phyloP scores from a whole-genome alignment of 176 grass and related monocot genomes.

The Zizania latifolia region DNA sequence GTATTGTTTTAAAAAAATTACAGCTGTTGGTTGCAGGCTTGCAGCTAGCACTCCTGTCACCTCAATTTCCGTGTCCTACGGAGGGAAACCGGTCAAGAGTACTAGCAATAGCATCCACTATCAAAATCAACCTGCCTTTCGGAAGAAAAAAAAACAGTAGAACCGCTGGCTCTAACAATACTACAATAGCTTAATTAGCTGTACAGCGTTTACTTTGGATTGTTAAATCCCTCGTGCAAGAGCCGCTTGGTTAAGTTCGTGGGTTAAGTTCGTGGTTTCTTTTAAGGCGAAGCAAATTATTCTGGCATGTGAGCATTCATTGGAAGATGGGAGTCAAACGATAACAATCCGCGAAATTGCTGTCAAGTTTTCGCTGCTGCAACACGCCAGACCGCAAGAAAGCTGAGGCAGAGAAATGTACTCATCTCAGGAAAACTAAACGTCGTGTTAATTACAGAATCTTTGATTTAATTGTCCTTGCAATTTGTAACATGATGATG shows the following conservation, averaged over 20 bases:
- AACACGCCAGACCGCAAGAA: constrained; percentile 9
- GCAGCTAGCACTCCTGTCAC: neutral
- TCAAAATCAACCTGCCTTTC: neutral
- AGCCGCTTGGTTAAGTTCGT: neutral
- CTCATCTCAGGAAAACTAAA: too few species aligned
- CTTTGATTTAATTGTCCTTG: neutral
- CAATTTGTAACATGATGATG: neutral
- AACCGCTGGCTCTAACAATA: neutral
- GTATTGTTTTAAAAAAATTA: too few species aligned
- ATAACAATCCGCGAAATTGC: neutral
- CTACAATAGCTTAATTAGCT: neutral
- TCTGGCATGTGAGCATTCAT: constrained; percentile 19
- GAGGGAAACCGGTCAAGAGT: neutral
- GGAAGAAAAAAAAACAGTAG: neutral
- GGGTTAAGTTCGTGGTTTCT: neutral
- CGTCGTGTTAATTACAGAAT: neutral
- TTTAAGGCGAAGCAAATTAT: neutral
- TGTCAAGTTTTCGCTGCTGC: neutral
- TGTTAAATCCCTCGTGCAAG: constrained; percentile 1
- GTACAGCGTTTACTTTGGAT: constrained; percentile 21
- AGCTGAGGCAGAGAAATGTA: neutral
- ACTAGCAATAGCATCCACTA: too few species aligned
- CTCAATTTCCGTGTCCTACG: neutral
- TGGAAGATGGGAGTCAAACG: neutral
- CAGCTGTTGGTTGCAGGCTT: neutral